Base-by-base conservation (phyloP, 805 yeast genomes). In the Yamadazyma akitaensis region DNA sequence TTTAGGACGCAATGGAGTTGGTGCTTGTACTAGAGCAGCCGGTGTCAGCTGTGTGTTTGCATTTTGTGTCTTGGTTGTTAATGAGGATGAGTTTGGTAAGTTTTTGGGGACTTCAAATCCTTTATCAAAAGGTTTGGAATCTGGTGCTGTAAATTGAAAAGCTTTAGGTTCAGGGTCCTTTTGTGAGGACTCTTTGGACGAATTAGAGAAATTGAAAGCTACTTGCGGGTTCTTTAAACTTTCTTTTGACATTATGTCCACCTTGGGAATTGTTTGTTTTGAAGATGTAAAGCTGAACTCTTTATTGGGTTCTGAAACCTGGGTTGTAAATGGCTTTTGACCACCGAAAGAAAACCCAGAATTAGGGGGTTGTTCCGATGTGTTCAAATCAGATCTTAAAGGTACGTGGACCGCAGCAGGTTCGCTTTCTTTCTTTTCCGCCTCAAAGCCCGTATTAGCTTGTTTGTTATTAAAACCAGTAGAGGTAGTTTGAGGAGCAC, bases 1-100 rank as follows among this genome's bases (percentile, higher is more conserved):
- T 34, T 53, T 63, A 24, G 52, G 6, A 18, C 12, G 8, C 24
- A 12, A 21, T 10, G 31, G 14, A 9, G 31, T 37, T 3, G 37
- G 35, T 36, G 14, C 18, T 12, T 5, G 32, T 21, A 33, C 33
- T 36, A 28, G 39, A 18, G 25, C 17, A 18, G 19, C 12, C 3
- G 26, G 13, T 9, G 5, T 4, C 32, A 28, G n/a, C 9, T 13
- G 32, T 5, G 32, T 5, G n/a, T 5, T 28, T 4, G 32, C 5
- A 5, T 28, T 28, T 28, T 28, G n/a, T 13, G 32, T 13, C 10
- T 3, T 11, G 12, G n/a, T 28, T 11, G 32, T 5, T 13, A 28
- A 28, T 4, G 32, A 13, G 9, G 32, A 28, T 5, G 32, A 28
- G 9, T 11, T 28, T 28, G 10, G 32, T 28, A 11, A 13, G 5